A percentile compares a stretch with the other conserved stretches of the same genome.
Conservation (phyloP, 257 asterid genomes). For the Phtheirospermum japonicum region DNA sequence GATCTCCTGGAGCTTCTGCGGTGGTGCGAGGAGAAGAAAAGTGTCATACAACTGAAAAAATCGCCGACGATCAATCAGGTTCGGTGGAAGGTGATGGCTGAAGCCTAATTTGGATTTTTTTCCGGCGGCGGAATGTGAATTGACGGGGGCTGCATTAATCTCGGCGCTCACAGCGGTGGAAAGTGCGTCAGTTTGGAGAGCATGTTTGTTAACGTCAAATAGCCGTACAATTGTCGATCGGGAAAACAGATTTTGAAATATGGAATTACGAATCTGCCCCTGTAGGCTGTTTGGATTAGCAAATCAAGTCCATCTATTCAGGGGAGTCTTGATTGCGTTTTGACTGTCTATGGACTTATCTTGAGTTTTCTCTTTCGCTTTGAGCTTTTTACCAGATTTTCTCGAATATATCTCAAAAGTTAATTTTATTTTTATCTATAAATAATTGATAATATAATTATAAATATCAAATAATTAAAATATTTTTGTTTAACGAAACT, state of each 20-base stretch:
- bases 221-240: background rate
- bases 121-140: conserved; percentile 21
- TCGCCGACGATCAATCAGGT: conserved; percentile 18
- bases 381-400: too few species aligned
- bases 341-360: too few species aligned
- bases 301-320: too few species aligned
- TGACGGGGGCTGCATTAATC: conserved; percentile 25
- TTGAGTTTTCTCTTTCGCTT: too few species aligned
- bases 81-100: background rate
- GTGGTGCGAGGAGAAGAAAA: background rate
- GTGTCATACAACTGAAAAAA: conserved; percentile 10
- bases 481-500: too few species aligned
- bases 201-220: conserved; percentile 21
- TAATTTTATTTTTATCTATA: too few species aligned
- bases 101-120: conserved; percentile 1
- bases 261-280: conserved; percentile 22
- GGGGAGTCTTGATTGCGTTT: too few species aligned
- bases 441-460: too few species aligned
- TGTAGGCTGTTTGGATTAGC: background rate
- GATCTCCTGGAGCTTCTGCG: too few species aligned
- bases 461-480: too few species aligned
- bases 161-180: conserved; percentile 22
- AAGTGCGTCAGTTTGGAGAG: conserved; percentile 20
- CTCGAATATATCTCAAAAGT: too few species aligned
- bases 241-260: conserved; percentile 5